These are phyloP conservation scores for Elsinoe australis DNA, from an alignment of 2,329 filamentous ascomycete species.

Conservation along the genomic window DNA sequence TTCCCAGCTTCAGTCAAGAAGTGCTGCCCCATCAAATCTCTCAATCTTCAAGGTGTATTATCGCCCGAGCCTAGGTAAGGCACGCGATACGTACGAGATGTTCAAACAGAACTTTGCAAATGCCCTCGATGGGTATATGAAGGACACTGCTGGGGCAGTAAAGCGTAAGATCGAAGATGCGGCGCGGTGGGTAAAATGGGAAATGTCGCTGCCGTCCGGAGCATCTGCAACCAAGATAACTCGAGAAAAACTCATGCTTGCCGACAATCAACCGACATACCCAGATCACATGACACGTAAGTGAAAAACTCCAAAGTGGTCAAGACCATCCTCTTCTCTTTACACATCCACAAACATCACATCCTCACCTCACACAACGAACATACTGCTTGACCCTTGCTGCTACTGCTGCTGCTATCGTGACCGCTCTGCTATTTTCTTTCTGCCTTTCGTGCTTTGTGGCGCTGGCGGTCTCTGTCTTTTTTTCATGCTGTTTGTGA, in stretches of 20 bases:
- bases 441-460: slow-evolving; percentile 7
- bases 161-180: slow-evolving; percentile 54
- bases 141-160: slow-evolving; percentile 60
- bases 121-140: slow-evolving; percentile 68
- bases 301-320: slow-evolving; percentile 7
- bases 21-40: slow-evolving; percentile 39
- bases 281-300: slow-evolving; percentile 6
- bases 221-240: slow-evolving; percentile 2
- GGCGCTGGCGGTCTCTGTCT: slow-evolving; percentile 13
- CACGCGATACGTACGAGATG: slow-evolving; percentile 55
- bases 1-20: slow-evolving; percentile 46
- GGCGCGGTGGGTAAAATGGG: slow-evolving; percentile 69
- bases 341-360: too few relatives aligned
- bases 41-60: slow-evolving; percentile 60
- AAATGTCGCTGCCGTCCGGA: slow-evolving; percentile 33
- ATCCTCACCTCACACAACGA: neutral
- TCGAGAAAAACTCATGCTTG: slow-evolving; percentile 18
- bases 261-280: neutral
- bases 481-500: too few relatives aligned
- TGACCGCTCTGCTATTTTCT: neutral
- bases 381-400: neutral
- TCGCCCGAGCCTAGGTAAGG: slow-evolving; percentile 52
- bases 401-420: neutral
- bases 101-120: slow-evolving; percentile 60
- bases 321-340: slow-evolving; percentile 7